A percentile compares a stretch with the other conserved stretches of the same genome.
phyloP scores from a whole-genome alignment of 257 asterid genomes.

The Capsicum pubescens region DNA sequence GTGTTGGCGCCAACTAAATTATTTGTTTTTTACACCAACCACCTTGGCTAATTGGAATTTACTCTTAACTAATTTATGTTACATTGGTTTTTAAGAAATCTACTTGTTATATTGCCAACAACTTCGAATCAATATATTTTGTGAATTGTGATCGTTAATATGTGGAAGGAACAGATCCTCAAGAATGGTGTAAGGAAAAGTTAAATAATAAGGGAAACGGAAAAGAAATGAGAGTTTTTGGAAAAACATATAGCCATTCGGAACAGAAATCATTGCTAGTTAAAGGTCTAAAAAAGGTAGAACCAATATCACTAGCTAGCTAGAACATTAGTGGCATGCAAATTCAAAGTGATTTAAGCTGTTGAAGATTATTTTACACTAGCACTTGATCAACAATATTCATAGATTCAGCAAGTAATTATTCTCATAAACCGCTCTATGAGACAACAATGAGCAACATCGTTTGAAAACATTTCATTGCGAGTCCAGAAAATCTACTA shows the following conservation, averaged over 20 bases:
- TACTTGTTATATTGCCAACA: background rate
- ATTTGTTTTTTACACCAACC: background rate
- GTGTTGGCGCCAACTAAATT: background rate
- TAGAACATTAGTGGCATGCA: background rate
- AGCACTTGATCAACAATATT: no score
- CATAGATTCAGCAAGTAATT: background rate
- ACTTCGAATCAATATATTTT: background rate
- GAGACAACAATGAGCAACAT: no score
- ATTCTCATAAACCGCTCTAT: background rate
- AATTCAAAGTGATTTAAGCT: no score
- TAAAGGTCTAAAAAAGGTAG: background rate
- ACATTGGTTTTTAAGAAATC: background rate
- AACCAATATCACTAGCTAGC: background rate
- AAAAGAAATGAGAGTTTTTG: no score
- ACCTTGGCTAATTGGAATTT: background rate
- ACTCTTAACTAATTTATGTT: background rate
- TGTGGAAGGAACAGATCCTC: background rate
- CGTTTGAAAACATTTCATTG: no score
- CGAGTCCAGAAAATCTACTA: no score
- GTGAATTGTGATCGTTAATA: background rate
- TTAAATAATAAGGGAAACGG: no score
- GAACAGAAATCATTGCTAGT: background rate
- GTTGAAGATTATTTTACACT: background rate
- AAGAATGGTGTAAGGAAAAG: no score
- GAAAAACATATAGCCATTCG: background rate